A percentile compares a stretch with the other conserved stretches of the same genome.
Conservation (phyloP, 768 basidiomycete species). For the Mycena metata region DNA sequence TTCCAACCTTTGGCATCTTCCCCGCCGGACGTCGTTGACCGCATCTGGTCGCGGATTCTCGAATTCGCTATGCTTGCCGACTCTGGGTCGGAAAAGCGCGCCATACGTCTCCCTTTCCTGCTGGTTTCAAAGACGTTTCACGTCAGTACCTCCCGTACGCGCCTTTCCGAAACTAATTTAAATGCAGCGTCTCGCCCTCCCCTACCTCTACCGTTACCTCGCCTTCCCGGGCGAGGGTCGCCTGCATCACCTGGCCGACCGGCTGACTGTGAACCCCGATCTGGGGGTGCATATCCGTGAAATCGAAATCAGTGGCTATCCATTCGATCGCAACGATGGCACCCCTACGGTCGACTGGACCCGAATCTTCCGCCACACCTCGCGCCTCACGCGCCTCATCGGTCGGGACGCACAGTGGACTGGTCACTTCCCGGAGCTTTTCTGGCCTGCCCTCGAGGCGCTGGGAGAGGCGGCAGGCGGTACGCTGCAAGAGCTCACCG, state of each 20-base stretch:
- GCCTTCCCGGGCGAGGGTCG: neutral
- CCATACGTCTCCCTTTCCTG: neutral
- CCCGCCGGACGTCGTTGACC: neutral
- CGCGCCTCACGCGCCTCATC: neutral
- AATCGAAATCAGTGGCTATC: neutral
- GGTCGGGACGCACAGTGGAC: neutral
- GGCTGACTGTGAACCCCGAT: neutral
- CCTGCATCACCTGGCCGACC: neutral
- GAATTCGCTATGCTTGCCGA: neutral
- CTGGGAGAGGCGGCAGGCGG: neutral
- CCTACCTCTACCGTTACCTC: conserved; percentile 2
- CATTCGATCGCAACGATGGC: neutral
- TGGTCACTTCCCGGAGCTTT: neutral
- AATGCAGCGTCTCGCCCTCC: neutral
- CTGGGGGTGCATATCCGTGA: neutral
- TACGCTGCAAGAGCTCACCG: no score
- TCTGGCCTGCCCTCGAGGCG: neutral
- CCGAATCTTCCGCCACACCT: neutral
- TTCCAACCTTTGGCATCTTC: neutral
- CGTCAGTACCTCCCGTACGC: neutral
- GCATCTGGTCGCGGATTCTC: neutral
- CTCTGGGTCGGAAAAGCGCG: neutral
- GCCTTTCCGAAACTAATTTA: no score
- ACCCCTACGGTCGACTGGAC: neutral
- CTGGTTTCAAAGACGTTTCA: conserved; percentile 5